Base-by-base conservation (phyloP, 2,329 filamentous ascomycete genomes). In the Xylaria sp. region DNA sequence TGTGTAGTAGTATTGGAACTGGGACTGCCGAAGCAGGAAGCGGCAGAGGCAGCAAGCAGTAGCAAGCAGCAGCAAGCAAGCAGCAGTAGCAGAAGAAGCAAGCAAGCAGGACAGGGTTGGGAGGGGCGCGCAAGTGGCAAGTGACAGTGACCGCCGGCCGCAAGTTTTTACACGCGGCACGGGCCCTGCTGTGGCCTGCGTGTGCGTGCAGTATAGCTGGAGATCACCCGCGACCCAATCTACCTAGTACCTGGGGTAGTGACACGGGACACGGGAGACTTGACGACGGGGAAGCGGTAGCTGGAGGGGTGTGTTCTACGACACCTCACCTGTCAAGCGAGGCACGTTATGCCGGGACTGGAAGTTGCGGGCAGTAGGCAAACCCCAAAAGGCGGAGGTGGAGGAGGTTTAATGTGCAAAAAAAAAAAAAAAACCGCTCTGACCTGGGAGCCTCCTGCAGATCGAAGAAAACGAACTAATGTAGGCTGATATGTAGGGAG, bases 131-230 rank as follows among this genome's bases (percentile, higher is more conserved):
- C 39, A 54, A 19, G 36, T 48, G 21, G 39, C 19, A 34, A 56
- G n/a, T 27, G 50, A 61, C 36, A 56, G n/a, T 27, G 50, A 61
- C 36, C 21, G 45, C 30, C 30, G 57, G 42, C 34, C 27, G 32
- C 61, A 54, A 48, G 30, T 24, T 64, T 42, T 64, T 42, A 45
- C 36, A 58, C 65, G 61, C 65, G 34, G 61, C 54, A 68, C 34
- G 51, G 65, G 53, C 21, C 53, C 59, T 65, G 57, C 17, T 56
- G 17, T 51, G 55, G 32, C 45, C 57, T 57, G 39, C 24, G 61
- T 55, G 39, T 65, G 27, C 50, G 61, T 57, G 34, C 24, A 36
- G n/a, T 21, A 58, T 42, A 45, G 32, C 42, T 57, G 53, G 56
- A 51, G 36, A 39, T 27, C 39, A 56, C 45, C 32, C 56, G 54